Base-by-base conservation (phyloP, 306 rosid species). In the Luffa acutangula region DNA sequence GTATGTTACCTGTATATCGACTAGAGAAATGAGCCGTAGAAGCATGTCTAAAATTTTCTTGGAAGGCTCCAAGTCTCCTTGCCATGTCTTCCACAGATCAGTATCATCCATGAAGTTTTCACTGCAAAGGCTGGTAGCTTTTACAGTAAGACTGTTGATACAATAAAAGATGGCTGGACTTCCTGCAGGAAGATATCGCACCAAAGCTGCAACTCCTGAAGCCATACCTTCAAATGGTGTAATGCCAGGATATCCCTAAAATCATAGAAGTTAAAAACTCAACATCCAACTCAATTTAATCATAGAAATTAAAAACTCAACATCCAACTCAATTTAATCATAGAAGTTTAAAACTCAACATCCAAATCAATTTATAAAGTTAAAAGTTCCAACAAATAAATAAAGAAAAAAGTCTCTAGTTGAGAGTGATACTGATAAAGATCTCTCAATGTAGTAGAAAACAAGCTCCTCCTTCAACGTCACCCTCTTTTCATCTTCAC, bases 141-240 rank as follows among this genome's bases (percentile, higher is more conserved):
- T 92, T 78, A 85, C 95, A 53, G 82, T 86, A 51, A 92, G 93
- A 81, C 83, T 84, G 77, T 92, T 86, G 54, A 94, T 79, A 84
- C 97, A 91, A 80, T 87, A 92, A 82, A 90, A 91, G 77, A 83
- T 92, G 78, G 93, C 88, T 58, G 98, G 97, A 82, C 97, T 92
- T 82, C 98, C 97, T 39, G 97, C 97, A 76, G 97, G 98, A 84
- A 94, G 92, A 87, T 91, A 85, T 49, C 91, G 91, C 60, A 89
- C 89, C 84, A 92, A 78, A 60, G 93, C 92, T 70, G 88, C 87
- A 82, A 94, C 91, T 78, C 97, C 97, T 80, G 97, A 88, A 88
- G 97, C 97, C 91, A 94, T 84, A 71, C 98, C 98, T 83, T 94
- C 97, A 34, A 92, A 92, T 41, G 97, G 98, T 79, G 98, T 94